Conservation (phyloP, 2,329 filamentous ascomycete species). For the Ophiocordyceps camponoti-rufipedis region DNA sequence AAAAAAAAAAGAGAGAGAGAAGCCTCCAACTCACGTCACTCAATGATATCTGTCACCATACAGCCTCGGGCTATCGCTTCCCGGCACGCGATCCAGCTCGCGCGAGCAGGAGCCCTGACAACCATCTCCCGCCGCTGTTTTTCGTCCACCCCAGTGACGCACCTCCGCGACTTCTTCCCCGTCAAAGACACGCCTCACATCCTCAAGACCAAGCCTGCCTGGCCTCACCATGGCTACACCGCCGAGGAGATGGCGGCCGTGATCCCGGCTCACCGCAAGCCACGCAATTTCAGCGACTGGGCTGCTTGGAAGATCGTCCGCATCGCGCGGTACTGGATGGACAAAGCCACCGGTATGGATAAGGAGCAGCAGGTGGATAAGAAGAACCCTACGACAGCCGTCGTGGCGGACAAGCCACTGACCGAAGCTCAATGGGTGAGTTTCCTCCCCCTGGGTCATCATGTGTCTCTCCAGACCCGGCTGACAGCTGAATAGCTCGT, state of each 20-base stretch:
- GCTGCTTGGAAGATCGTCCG: conserved; percentile 62
- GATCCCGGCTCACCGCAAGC: conserved; percentile 56
- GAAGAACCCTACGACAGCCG: conserved; percentile 34
- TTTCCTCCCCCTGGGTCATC: conserved; percentile 1
- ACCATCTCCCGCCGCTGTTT: conserved; percentile 14
- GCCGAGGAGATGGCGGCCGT: conserved; percentile 62
- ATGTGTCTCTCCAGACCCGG: no score
- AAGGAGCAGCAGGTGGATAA: conserved; percentile 54
- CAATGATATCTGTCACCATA: conserved; percentile 11
- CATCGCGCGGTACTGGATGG: conserved; percentile 60
- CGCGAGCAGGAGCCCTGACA: conserved; percentile 1
- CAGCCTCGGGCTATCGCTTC: conserved; percentile 7
- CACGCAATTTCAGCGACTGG: conserved; percentile 57
- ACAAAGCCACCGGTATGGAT: conserved; percentile 55
- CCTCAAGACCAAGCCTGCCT: conserved; percentile 43
- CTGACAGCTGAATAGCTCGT: conserved; percentile 30
- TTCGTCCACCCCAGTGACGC: conserved; percentile 27
- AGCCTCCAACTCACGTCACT: background rate
- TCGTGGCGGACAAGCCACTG: conserved; percentile 39
- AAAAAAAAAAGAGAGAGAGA: no score
- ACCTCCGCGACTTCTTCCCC: conserved; percentile 44
- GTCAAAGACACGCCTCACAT: conserved; percentile 41
- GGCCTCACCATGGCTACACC: conserved; percentile 58
- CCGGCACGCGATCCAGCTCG: conserved; percentile 9
- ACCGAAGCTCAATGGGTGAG: conserved; percentile 69